Evolutionary conservation across 163 green algal species (phyloP).

Genomic region (Prototheca stagnorum): DNA sequence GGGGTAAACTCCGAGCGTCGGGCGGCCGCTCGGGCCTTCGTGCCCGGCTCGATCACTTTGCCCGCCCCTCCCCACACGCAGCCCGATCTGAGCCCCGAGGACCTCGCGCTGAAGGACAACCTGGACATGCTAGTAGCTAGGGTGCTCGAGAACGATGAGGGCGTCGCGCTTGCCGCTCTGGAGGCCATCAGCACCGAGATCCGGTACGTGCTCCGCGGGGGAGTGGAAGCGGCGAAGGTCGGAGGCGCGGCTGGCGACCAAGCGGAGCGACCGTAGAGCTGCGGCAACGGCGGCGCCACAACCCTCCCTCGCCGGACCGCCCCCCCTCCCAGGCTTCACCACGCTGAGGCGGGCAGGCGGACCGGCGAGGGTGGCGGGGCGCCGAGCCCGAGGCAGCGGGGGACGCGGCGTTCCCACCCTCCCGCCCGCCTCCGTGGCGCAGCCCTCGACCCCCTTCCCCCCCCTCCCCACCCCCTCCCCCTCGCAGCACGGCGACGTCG

Average conservation of each 20-base stretch:
- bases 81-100: conserved; percentile 81
- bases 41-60: conserved; percentile 2
- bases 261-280: not conserved
- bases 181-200: conserved; percentile 66
- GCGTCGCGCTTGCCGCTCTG: conserved; percentile 52
- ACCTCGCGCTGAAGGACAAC: conserved; percentile 73
- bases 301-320: no score
- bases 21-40: not conserved
- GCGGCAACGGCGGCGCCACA: not conserved
- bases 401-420: not conserved
- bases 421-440: not conserved
- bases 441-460: not conserved
- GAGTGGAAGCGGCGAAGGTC: conserved; percentile 2
- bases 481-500: conserved; percentile 43
- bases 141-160: conserved; percentile 38
- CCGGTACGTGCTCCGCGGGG: conserved; percentile 32
- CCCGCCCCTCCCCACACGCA: not conserved
- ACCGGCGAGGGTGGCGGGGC: not conserved
- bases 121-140: conserved; percentile 83
- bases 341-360: not conserved
- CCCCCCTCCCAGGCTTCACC: no score
- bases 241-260: not conserved
- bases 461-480: not conserved
- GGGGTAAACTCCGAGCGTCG: no score
- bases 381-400: not conserved